These are phyloP conservation scores for Phialemonium atrogriseum DNA, from an alignment of 2,329 filamentous ascomycete genomes.

Conservation along the genomic window DNA sequence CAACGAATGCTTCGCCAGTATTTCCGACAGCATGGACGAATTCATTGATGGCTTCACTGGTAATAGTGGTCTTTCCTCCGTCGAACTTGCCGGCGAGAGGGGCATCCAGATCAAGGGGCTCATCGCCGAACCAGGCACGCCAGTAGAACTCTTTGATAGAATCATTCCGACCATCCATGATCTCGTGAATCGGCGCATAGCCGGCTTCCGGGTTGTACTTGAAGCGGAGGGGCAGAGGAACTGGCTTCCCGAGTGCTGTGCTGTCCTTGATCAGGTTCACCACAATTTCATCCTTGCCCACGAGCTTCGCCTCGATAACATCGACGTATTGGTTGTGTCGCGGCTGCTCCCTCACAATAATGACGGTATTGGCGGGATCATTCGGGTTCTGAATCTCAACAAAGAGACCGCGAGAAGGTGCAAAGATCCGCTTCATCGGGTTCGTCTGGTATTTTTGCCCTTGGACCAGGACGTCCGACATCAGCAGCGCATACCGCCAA, in stretches of 20 bases:
- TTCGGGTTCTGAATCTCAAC: conserved; percentile 82
- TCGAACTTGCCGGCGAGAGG: conserved; percentile 83
- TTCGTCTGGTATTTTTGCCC: conserved; percentile 97
- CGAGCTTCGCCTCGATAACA: conserved; percentile 77
- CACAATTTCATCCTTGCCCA: conserved; percentile 68
- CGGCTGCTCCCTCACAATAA: conserved; percentile 80
- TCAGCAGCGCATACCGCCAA: conserved; percentile 92
- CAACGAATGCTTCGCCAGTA: conserved; percentile 93
- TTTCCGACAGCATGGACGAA: conserved; percentile 99
- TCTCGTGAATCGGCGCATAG: conserved; percentile 94
- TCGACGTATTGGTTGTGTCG: conserved; percentile 79
- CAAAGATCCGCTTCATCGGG: conserved; percentile 85
- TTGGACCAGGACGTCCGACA: conserved; percentile 87
- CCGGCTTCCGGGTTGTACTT: conserved; percentile 91
- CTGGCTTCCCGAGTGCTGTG: conserved; percentile 73
- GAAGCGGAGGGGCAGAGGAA: conserved; percentile 80
- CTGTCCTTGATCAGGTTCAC: conserved; percentile 91
- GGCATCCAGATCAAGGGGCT: conserved; percentile 73
- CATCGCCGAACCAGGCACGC: conserved; percentile 91
- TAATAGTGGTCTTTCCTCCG: conserved; percentile 80
- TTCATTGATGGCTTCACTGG: conserved; percentile 88
- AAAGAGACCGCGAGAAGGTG: conserved; percentile 75
- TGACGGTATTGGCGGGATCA: conserved; percentile 73
- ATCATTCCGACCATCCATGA: conserved; percentile 94
- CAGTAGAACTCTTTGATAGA: conserved; percentile 99